Base-by-base conservation (phyloP, 495 filamentous ascomycete genomes). In the Aspergillus ellipticus region DNA sequence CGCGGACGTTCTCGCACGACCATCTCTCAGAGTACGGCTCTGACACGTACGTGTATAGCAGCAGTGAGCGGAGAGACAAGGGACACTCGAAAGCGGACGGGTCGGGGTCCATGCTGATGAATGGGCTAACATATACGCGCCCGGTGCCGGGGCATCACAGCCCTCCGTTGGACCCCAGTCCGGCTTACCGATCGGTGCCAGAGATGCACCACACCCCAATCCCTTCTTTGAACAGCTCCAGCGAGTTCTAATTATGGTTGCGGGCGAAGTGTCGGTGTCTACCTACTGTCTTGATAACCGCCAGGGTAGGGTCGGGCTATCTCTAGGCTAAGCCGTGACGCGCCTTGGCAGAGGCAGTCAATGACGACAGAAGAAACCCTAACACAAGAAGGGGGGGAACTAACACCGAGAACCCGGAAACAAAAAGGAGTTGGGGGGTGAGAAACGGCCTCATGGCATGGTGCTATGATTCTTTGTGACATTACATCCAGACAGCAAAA, bases 51-150 rank as follows among this genome's bases (percentile, higher is more conserved):
- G 65, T 64, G 22, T 77, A 77, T 51, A 66, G 57, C 54, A 69
- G 60, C 28, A 63, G 54, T n/a, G 68, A 67, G 47, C 70, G 62
- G 55, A 61, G 50, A 15, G 19, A 43, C 39, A 66, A 61, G 41
- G 58, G 59, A 31, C 54, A 56, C 17, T 57, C 47, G 17, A 51
- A 62, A 6, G 29, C 51, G 11, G 57, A 53, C 2, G 62, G 65
- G 19, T 24, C 58, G 3, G 39, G 37, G 21, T 52, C 59, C 0
- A 71, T 68, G 0, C 57, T 77, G 35, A 55, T 75, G 29, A 75
- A 64, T 28, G 75, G 75, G 0, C 45, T 75, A n/a, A 62, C 66
- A 1, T 78, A 79, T 42, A 70, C 61, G 13, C 68, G 66, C 22
- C 45, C 45, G 5, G 21, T 6, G 20, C 65, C 72, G 6, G 62